A percentile compares a stretch with the other conserved stretches of the same genome.
These are phyloP conservation scores for Tylopilus rubrobrunneus DNA, from an alignment of 768 basidiomycete species.

Conservation along the genomic window DNA sequence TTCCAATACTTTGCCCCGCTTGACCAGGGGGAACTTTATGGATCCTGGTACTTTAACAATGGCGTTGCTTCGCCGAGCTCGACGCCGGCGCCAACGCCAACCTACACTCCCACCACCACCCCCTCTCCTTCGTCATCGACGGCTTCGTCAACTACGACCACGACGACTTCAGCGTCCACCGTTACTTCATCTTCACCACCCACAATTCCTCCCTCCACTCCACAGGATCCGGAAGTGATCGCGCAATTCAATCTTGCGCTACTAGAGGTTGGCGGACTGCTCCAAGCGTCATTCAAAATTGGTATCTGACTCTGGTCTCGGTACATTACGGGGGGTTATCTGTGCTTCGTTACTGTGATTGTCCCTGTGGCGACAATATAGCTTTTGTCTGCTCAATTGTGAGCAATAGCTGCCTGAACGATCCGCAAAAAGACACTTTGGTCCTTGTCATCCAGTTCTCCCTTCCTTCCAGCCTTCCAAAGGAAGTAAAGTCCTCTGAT, in stretches of 20 bases:
- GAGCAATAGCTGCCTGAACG: constrained; percentile 30
- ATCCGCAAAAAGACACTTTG: constrained; percentile 32
- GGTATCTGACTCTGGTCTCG: not conserved
- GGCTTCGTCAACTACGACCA: constrained; percentile 4
- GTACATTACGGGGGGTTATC: not conserved
- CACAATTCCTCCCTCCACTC: constrained; percentile 14
- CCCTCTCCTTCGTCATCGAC: constrained; percentile 7
- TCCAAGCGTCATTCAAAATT: constrained; percentile 11
- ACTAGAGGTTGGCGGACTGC: constrained; percentile 21
- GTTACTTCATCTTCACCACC: constrained; percentile 5
- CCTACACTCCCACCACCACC: constrained; percentile 20
- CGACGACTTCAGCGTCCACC: constrained; percentile 8
- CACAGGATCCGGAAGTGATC: constrained; percentile 21
- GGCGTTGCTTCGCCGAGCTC: constrained; percentile 20
- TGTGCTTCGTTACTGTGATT: not conserved
- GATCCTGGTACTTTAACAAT: constrained; percentile 38
- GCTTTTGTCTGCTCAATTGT: constrained; percentile 10
- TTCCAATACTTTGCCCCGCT: constrained; percentile 39
- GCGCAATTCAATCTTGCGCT: constrained; percentile 24
- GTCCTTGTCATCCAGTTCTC: constrained; percentile 17
- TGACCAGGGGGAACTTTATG: constrained; percentile 34
- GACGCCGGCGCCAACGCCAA: constrained; percentile 13
- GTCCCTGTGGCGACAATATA: not conserved
- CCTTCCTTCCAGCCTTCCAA: constrained; percentile 46
- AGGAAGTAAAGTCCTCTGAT: constrained; percentile 56